phyloP scores from a whole-genome alignment of 2,329 filamentous ascomycete species.

The Geosmithia putterillii region DNA sequence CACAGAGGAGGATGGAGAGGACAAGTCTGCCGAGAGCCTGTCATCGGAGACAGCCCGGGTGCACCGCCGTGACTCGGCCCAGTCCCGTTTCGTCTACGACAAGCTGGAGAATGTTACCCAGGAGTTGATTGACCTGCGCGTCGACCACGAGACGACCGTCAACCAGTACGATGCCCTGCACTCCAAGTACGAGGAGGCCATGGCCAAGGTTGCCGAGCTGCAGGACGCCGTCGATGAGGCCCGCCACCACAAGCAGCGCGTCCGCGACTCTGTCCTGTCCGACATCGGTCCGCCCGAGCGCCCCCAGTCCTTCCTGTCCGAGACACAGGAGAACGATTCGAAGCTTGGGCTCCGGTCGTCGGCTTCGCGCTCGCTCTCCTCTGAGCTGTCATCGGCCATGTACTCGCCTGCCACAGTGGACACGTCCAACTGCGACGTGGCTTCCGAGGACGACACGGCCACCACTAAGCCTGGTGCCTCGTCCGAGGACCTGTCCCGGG shows the following conservation, averaged over 20 bases:
- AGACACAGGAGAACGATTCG: constrained; percentile 56
- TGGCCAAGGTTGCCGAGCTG: constrained; percentile 70
- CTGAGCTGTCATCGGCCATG: constrained; percentile 82
- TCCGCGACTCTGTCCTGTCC: constrained; percentile 45
- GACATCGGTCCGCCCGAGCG: constrained; percentile 24
- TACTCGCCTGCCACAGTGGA: constrained; percentile 58
- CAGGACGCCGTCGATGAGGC: constrained; percentile 78
- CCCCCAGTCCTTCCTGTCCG: constrained; percentile 76
- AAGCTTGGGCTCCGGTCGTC: constrained; percentile 58
- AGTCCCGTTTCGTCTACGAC: constrained; percentile 77
- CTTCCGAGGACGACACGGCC: constrained; percentile 25
- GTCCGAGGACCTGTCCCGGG: constrained; percentile 22
- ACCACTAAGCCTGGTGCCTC: constrained; percentile 29
- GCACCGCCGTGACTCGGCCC: constrained; percentile 52
- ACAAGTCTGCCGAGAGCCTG: constrained; percentile 3
- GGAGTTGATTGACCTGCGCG: constrained; percentile 78
- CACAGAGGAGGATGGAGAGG: constrained; percentile 16
- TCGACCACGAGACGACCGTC: constrained; percentile 78
- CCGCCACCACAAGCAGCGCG: constrained; percentile 37
- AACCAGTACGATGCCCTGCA: constrained; percentile 73
- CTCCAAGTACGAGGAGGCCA: constrained; percentile 80
- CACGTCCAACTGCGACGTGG: constrained; percentile 43
- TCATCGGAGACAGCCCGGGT: neutral
- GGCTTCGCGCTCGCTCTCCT: constrained; percentile 75
- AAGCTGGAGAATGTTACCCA: constrained; percentile 87